Conservation (phyloP, 2,329 filamentous ascomycete species). For the Diaporthe nobilis region DNA sequence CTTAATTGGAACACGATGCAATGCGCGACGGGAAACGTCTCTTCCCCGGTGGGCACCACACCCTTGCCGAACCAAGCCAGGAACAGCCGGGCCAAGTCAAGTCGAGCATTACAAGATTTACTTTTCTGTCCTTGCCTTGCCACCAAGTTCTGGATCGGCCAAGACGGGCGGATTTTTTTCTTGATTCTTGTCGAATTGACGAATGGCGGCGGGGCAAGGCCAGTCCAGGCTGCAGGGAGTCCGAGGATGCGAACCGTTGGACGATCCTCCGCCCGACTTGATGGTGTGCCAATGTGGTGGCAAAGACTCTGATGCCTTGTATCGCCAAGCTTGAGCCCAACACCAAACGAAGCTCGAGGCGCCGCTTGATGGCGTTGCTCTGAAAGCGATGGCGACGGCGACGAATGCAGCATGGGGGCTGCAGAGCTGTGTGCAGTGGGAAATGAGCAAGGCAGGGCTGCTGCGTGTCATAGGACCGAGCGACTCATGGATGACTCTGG, state of each 20-base stretch:
- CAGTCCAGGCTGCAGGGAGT: conserved; percentile 33
- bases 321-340: background rate
- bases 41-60: conserved; percentile 28
- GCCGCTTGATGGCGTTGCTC: background rate
- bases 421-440: conserved; percentile 10
- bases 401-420: background rate
- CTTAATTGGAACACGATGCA: conserved; percentile 40
- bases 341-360: background rate
- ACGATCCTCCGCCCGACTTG: background rate
- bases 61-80: conserved; percentile 28
- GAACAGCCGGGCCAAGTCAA: background rate
- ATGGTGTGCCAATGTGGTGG: conserved; percentile 2
- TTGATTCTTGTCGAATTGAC: conserved; percentile 22
- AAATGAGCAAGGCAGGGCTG: conserved; percentile 33
- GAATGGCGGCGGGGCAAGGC: conserved; percentile 13
- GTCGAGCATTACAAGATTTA: conserved; percentile 1
- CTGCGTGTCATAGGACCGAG: conserved; percentile 21
- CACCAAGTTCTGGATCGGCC: background rate
- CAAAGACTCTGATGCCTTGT: conserved; percentile 1
- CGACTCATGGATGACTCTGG: conserved; percentile 36
- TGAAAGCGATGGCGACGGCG: background rate
- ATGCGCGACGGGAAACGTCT: conserved; percentile 32
- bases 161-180: background rate
- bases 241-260: conserved; percentile 13
- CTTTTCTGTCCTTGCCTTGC: conserved; percentile 18